These are phyloP conservation scores for Phytophthora fragariae DNA, from an alignment of 352 stramenopile species.

Conservation along the genomic window DNA sequence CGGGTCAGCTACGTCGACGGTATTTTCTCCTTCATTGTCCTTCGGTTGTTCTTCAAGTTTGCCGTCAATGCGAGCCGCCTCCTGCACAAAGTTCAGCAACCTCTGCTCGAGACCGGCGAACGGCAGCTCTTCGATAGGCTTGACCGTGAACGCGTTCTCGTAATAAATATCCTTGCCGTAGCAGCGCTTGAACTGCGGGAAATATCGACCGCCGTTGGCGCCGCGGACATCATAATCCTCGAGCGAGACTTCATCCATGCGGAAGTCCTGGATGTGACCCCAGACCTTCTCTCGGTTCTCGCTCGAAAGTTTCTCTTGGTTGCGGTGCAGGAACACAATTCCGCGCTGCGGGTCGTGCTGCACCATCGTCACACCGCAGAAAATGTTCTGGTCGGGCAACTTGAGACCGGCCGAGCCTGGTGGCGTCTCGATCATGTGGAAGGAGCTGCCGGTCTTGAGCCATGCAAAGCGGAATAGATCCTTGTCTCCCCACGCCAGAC, in stretches of 20 bases:
- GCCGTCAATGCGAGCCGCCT: slow-evolving; percentile 46
- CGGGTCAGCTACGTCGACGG: slow-evolving; percentile 26
- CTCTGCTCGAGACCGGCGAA: slow-evolving; percentile 55
- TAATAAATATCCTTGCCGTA: slow-evolving; percentile 80
- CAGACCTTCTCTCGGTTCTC: slow-evolving; percentile 51
- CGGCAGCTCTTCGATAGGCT: slow-evolving; percentile 44
- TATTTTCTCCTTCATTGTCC: slow-evolving; percentile 25
- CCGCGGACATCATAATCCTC: slow-evolving; percentile 66
- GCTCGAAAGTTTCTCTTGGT: slow-evolving; percentile 61
- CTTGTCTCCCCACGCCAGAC: slow-evolving; percentile 80
- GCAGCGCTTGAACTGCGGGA: slow-evolving; percentile 63
- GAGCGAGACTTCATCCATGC: slow-evolving; percentile 35
- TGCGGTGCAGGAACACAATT: slow-evolving; percentile 73
- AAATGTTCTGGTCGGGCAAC: slow-evolving; percentile 53
- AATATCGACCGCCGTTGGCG: slow-evolving; percentile 63
- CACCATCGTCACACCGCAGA: slow-evolving; percentile 78
- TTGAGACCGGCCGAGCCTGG: slow-evolving; percentile 57
- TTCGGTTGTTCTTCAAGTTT: slow-evolving; percentile 23
- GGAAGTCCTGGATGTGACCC: slow-evolving; percentile 63
- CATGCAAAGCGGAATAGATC: slow-evolving; percentile 83
- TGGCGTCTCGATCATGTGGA: slow-evolving; percentile 66
- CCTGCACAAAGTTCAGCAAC: slow-evolving; percentile 50
- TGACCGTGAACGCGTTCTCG: slow-evolving; percentile 60
- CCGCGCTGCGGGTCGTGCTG: slow-evolving; percentile 59
- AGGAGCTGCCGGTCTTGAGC: slow-evolving; percentile 68